Conservation (phyloP, 2,329 filamentous ascomycete species). For the Fusarium musae region DNA sequence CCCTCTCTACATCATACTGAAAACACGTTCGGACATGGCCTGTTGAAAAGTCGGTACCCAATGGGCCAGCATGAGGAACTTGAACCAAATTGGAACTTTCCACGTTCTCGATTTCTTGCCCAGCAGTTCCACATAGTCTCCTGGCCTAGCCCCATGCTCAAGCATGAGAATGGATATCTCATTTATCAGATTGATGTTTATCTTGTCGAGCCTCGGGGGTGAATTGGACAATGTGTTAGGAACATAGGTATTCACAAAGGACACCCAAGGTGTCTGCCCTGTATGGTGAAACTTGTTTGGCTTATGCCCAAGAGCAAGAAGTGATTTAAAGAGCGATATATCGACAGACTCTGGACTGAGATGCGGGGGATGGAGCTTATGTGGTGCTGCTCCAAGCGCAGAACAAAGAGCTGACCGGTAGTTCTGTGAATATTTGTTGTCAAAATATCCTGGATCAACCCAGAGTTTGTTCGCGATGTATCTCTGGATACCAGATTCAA, state of each 20-base stretch:
- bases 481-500: not conserved
- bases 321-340: not conserved
- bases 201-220: not conserved
- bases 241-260: not conserved
- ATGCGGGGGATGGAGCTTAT: not conserved
- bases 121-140: not conserved
- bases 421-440: not conserved
- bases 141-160: not conserved
- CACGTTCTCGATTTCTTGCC: not conserved
- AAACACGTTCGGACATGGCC: not conserved
- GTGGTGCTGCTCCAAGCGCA: not conserved
- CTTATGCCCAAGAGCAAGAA: not conserved
- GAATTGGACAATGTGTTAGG: not conserved
- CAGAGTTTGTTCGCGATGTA: not conserved
- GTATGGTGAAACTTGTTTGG: not conserved
- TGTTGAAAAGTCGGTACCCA: not conserved
- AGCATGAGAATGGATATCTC: not conserved
- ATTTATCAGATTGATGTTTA: not conserved
- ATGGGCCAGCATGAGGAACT: not conserved
- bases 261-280: not conserved
- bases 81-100: slow-evolving; percentile 5
- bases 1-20: not conserved
- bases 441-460: not conserved
- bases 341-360: not conserved
- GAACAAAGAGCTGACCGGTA: not conserved